Base-by-base conservation (phyloP, 768 basidiomycete genomes). In the Mycena metata region DNA sequence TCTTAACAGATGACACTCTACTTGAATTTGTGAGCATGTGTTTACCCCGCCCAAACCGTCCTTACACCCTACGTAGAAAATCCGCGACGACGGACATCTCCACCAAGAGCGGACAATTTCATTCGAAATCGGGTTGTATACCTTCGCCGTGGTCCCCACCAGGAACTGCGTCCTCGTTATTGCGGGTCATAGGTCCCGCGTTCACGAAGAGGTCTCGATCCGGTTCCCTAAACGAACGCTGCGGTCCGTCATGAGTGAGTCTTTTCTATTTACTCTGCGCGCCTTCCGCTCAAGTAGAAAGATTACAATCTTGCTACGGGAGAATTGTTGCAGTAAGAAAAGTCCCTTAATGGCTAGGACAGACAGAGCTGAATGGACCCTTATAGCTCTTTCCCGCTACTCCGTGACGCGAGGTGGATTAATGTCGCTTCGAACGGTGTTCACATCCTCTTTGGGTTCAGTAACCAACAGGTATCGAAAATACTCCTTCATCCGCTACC, bases 371-470 rank as follows among this genome's bases (percentile, higher is more conserved):
- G 3, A 49, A 17, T 8, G 9, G 5, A 1, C 13, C 12, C 56
- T 64, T 42, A 5, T 39, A 67, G 66, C 23, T 67, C 66, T 9
- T 61, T 67, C 39, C 66, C 66, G 45, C 12, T 67, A 30, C 66
- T 67, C n/a, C 60, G 59, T 13, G 66, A 67, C 57, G 60, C 39
- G 5, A 59, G 54, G 12, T 67, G 60, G 66, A 67, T 67, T 30
- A 57, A 39, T 35, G 66, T 67, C 39, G 35, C 60, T 16, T 60
- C 60, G 60, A 46, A 62, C n/a, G 66, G 66, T 5, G 8, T 7
- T 1, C 52, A 49, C 33, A 54, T 62, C 35, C 46, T 67, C 9
- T n/a, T 67, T 5, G 66, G 60, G 33, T 67, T 56, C 12, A 33
- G 51, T 33, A 57, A 50, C 45, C 65, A 67, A 36, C 52, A 61